Percentiles rank a stretch among this genome's conserved stretches.
These are phyloP conservation scores for Aplosporella prunicola DNA, from an alignment of 2,329 filamentous ascomycete species.

Conservation along the genomic window DNA sequence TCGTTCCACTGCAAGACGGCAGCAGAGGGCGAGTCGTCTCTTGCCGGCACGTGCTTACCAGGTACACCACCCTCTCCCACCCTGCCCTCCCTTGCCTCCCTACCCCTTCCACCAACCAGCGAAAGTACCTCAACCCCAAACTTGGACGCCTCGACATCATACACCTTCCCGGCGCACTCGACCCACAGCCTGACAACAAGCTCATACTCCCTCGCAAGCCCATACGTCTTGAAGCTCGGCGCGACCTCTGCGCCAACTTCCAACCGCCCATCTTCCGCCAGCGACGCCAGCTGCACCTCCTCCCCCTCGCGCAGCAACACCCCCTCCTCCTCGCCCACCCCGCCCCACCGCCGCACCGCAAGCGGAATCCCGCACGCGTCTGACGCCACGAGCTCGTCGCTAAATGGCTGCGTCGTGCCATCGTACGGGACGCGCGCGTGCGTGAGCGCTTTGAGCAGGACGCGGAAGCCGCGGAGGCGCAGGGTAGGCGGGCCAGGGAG, in stretches of 20 bases:
- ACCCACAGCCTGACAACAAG: constrained; percentile 20
- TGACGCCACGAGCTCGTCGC: not conserved
- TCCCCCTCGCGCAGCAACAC: not conserved
- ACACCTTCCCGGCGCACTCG: constrained; percentile 20
- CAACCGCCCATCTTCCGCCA: constrained; percentile 8
- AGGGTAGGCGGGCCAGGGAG: constrained; percentile 17
- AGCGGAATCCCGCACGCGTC: too few species aligned
- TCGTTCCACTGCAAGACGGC: too few species aligned
- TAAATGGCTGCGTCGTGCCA: constrained; percentile 16
- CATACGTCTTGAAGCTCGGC: constrained; percentile 22
- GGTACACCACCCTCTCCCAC: too few species aligned
- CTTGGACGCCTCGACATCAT: constrained; percentile 15
- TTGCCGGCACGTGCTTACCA: too few species aligned
- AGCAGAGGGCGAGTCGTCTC: too few species aligned
- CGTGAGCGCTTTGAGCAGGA: constrained; percentile 15
- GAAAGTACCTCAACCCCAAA: constrained; percentile 14
- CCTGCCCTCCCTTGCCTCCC: too few species aligned
- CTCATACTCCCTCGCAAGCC: constrained; percentile 17
- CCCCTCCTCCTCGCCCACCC: not conserved
- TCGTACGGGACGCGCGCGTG: constrained; percentile 15
- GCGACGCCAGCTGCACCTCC: not conserved
- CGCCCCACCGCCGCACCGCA: not conserved
- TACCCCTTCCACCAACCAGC: too few species aligned
- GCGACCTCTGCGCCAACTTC: constrained; percentile 12
- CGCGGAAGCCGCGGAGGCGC: constrained; percentile 18